Evolutionary conservation across 805 yeast species (phyloP).

Genomic region (Debaryomyces prosopidis): DNA sequence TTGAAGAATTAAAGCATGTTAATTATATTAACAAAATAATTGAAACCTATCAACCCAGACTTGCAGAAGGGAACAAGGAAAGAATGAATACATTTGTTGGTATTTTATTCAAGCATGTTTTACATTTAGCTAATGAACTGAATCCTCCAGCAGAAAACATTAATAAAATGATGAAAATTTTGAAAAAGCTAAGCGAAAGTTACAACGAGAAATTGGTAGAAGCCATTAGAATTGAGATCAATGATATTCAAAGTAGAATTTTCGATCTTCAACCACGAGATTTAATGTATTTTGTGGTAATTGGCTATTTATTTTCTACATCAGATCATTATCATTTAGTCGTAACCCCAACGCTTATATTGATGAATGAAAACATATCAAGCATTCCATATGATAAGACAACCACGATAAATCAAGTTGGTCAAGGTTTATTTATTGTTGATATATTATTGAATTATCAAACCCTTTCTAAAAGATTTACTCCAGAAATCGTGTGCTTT

Average conservation of each 20-base stretch:
- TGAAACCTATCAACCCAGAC: constrained; percentile 67
- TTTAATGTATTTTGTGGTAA: constrained; percentile 62
- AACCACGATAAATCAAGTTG: constrained; percentile 39
- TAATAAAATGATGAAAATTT: constrained; percentile 43
- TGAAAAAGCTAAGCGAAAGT: constrained; percentile 62
- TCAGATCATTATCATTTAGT: constrained; percentile 95
- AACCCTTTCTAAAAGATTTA: constrained; percentile 70
- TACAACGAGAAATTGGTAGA: constrained; percentile 65
- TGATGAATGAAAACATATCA: constrained; percentile 66
- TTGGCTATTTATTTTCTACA: constrained; percentile 84
- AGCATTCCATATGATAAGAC: constrained; percentile 31
- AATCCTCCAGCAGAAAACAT: constrained; percentile 25
- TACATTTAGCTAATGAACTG: constrained; percentile 47
- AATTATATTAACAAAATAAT: constrained; percentile 55
- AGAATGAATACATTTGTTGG: constrained; percentile 63
- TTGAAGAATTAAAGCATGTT: constrained; percentile 44
- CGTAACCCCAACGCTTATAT: constrained; percentile 77
- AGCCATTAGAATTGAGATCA: constrained; percentile 57
- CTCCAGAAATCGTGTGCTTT: constrained; percentile 75
- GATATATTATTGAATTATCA: constrained; percentile 73
- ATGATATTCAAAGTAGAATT: constrained; percentile 55
- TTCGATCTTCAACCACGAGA: constrained; percentile 39
- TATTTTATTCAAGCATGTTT: constrained; percentile 61
- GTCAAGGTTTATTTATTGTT: constrained; percentile 65
- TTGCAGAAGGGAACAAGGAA: constrained; percentile 80